phyloP scores from a whole-genome alignment of 1,284 basidiomycete species.

The Athelia sp. region DNA sequence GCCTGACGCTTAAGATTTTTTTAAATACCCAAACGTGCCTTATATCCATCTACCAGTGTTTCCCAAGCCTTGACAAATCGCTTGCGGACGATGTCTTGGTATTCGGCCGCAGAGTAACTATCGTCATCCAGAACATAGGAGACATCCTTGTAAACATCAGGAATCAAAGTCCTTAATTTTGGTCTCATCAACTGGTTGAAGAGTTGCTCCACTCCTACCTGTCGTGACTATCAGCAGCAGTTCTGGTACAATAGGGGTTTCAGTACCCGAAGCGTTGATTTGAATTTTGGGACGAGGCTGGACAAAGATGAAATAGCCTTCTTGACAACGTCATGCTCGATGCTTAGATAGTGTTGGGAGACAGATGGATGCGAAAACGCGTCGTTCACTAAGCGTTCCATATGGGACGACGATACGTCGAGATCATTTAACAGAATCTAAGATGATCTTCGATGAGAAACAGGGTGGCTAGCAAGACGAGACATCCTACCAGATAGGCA shows the following conservation, averaged over 20 bases:
- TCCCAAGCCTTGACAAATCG: slow-evolving; percentile 90
- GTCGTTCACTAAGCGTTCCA: slow-evolving; percentile 77
- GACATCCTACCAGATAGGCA: slow-evolving; percentile 69
- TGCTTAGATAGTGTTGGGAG: slow-evolving; percentile 63
- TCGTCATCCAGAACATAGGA: slow-evolving; percentile 90
- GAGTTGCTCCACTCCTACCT: slow-evolving; percentile 88
- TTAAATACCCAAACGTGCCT: slow-evolving; percentile 40
- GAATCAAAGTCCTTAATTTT: slow-evolving; percentile 75
- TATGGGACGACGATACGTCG: slow-evolving; percentile 81
- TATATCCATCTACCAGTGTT: slow-evolving; percentile 76
- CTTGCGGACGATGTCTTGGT: slow-evolving; percentile 82
- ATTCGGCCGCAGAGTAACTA: slow-evolving; percentile 76
- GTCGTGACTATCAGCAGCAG: slow-evolving; percentile 8
- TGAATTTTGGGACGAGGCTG: slow-evolving; percentile 57
- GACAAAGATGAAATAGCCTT: slow-evolving; percentile 45
- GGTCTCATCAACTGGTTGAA: slow-evolving; percentile 92
- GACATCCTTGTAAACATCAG: slow-evolving; percentile 87
- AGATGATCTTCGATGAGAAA: background rate
- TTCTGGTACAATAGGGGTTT: slow-evolving; percentile 8
- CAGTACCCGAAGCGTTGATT: slow-evolving; percentile 65
- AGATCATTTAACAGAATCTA: slow-evolving; percentile 88
- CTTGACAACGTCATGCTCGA: slow-evolving; percentile 49
- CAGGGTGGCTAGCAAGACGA: slow-evolving; percentile 3
- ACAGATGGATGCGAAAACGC: slow-evolving; percentile 53
- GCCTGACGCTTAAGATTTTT: background rate